Evolutionary conservation across 208 protist species (phyloP).

Genomic region (Leishmania braziliensis): DNA sequence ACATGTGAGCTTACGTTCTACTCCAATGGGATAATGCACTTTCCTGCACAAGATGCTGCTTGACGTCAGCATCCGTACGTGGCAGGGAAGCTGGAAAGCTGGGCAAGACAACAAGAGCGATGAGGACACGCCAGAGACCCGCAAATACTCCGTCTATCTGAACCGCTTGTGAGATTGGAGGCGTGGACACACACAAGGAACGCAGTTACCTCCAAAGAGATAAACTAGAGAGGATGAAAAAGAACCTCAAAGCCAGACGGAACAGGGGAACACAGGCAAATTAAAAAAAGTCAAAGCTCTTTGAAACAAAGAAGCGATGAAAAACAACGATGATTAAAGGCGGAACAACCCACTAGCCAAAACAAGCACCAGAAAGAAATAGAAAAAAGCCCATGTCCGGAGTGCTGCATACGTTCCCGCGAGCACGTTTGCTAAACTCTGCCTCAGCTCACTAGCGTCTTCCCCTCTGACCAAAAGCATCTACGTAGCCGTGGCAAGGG

Average conservation of each 20-base stretch:
- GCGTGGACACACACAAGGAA: conserved; percentile 11
- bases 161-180: background rate
- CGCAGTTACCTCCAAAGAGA: background rate
- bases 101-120: background rate
- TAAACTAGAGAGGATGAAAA: background rate
- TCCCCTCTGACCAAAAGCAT: background rate
- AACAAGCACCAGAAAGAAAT: conserved; percentile 4
- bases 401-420: background rate
- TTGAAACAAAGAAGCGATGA: background rate
- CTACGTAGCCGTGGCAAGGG: background rate
- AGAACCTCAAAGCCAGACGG: background rate
- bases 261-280: background rate
- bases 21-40: background rate
- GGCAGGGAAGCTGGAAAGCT: background rate
- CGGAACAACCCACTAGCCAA: conserved; percentile 2
- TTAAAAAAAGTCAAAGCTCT: background rate
- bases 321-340: conserved; percentile 2
- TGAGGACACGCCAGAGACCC: background rate
- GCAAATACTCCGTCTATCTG: background rate
- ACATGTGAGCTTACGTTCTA: background rate
- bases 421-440: background rate
- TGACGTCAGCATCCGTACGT: conserved; percentile 4
- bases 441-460: background rate
- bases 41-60: conserved; percentile 3
- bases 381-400: conserved; percentile 11